Evolutionary conservation across 2,329 filamentous ascomycete species (phyloP), one percentile per base, ranked within the genome.

Genomic region (Aspergillus melleus): DNA sequence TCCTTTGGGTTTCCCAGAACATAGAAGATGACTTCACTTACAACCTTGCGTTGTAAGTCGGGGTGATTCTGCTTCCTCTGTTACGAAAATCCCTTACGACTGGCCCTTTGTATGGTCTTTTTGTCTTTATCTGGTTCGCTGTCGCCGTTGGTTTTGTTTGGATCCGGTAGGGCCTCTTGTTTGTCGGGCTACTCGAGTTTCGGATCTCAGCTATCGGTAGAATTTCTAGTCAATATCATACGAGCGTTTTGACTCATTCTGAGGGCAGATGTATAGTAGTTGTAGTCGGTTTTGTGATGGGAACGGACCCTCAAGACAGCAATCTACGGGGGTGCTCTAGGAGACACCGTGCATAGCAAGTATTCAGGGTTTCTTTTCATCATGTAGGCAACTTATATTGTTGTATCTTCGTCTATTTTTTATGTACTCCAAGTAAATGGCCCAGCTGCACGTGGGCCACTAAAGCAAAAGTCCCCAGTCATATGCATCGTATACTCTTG

Each of bases 21-120:
- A 88, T 90, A 77, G 88, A 90, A 73, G 87, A 90, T 67, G 87
- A 89, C 69, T 90, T 89, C 72, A 88, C 86, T 30, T 90, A 90
- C 74, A 89, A 86, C 68, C 76, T 90, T 62, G 85, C 86, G 53
- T 80, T 90, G 64, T 90, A 68, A 74, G 32, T 30, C 12, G 9
- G 30, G 44, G 9, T 47, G 16, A 19, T 6, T 14, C 36, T 42
- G 14, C 44, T 22, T 24, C 10, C 20, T 14, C 9, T 24, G 44
- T 47, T 47, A 47, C 44, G 44, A 47, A 19, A 47, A 24, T 47
- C 11, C 32, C 42, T 22, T 30, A 46, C 26, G 46, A 50, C 44
- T 59, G 24, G 26, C 16, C 16, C 29, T 29, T 42, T 53, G 47
- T 24, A 11, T 42, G 32, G 20, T 46, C 30, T n/a, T 57, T 53